Evolutionary conservation across 495 filamentous ascomycete species (phyloP).

Genomic region (Trichoderma erinaceum): DNA sequence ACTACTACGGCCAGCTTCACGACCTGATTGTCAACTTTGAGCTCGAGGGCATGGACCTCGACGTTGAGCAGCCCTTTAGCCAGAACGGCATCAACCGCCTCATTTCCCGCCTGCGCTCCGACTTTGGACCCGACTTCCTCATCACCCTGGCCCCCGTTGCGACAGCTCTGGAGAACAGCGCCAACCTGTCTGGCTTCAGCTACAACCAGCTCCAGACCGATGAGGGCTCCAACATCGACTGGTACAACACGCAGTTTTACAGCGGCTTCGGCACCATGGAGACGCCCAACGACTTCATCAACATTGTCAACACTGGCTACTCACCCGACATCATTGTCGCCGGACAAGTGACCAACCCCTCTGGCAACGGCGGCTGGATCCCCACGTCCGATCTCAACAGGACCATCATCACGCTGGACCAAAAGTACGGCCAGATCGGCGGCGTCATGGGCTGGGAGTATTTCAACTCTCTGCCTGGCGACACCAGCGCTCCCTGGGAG

Average conservation of each 20-base stretch:
- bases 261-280: conserved; percentile 67
- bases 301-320: conserved; percentile 59
- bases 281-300: conserved; percentile 54
- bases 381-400: conserved; percentile 29
- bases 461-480: conserved; percentile 62
- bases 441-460: conserved; percentile 89
- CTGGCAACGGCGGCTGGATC: conserved; percentile 53
- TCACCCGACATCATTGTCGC: conserved; percentile 59
- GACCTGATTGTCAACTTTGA: conserved; percentile 52
- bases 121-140: conserved; percentile 65
- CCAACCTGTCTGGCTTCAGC: conserved; percentile 62
- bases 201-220: conserved; percentile 53
- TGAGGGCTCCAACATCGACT: conserved; percentile 48
- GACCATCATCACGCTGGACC: conserved; percentile 41
- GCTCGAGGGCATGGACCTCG: conserved; percentile 73
- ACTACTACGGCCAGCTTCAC: conserved; percentile 59
- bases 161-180: conserved; percentile 54
- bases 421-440: conserved; percentile 58
- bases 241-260: conserved; percentile 86
- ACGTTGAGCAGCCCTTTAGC: conserved; percentile 77
- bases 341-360: conserved; percentile 61
- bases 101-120: conserved; percentile 66
- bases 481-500: conserved; percentile 54
- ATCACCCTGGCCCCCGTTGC: conserved; percentile 79
- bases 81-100: conserved; percentile 63